Conservation (phyloP, 2,329 filamentous ascomycete genomes). For the Diplodia mutila region DNA sequence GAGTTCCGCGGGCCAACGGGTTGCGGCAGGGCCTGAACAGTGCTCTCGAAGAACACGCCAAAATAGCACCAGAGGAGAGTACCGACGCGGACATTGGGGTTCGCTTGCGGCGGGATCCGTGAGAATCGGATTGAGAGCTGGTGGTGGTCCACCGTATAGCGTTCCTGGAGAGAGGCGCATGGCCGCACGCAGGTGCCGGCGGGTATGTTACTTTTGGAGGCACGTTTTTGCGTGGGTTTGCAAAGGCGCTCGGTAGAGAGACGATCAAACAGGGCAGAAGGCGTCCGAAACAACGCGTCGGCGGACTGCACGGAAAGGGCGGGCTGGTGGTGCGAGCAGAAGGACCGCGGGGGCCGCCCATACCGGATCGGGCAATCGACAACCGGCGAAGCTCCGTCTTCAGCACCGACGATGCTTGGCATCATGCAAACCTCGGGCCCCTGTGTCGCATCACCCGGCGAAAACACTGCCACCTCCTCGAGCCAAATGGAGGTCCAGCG, state of each 20-base stretch:
- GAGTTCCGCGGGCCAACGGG: neutral
- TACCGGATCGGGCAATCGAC: neutral
- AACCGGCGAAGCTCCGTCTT: slow-evolving; percentile 7
- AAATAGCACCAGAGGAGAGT: neutral
- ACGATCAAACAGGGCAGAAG: slow-evolving; percentile 19
- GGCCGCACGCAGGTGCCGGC: neutral
- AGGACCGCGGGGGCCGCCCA: neutral
- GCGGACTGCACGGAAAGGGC: neutral
- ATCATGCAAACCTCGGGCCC: slow-evolving; percentile 10
- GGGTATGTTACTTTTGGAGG: neutral
- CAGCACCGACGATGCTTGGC: slow-evolving; percentile 5
- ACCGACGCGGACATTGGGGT: neutral
- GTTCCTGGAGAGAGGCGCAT: slow-evolving; percentile 13
- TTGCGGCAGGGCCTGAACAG: slow-evolving; percentile 7
- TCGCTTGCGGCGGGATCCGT: neutral
- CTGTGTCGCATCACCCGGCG: slow-evolving; percentile 25
- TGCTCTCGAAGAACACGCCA: slow-evolving; percentile 3
- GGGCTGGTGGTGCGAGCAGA: neutral
- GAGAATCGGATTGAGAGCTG: neutral
- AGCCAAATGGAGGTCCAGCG: slow-evolving; percentile 4
- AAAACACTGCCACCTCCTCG: slow-evolving; percentile 24
- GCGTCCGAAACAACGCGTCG: slow-evolving; percentile 6
- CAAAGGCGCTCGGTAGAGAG: neutral
- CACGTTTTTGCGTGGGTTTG: neutral
- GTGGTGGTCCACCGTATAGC: slow-evolving; percentile 5